Base-by-base conservation (phyloP, 768 basidiomycete species). In the Daedalea quercina region DNA sequence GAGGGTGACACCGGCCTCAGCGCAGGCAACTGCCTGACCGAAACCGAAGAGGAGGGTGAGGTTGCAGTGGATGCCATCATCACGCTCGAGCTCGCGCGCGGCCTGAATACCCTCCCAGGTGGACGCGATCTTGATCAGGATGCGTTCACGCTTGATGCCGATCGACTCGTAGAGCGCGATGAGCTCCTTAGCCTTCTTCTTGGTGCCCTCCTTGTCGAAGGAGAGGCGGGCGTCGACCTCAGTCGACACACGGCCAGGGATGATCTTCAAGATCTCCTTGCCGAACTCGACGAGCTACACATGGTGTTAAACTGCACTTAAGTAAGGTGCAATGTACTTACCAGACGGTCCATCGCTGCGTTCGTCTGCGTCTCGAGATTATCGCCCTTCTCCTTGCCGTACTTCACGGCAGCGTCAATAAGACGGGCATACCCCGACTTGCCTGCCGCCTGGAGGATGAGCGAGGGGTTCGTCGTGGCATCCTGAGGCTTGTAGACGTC, bases 81-180 rank as follows among this genome's bases (percentile, higher is more conserved):
- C 88, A 56, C 79, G 71, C 77, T 99, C 96, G 60, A 99, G 86
- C 71, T 94, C 87, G 57, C 93, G 85, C 34, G 96, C 96, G 54
- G 96, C 96, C 72, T 99, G 95, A 75, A 99, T 99, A 73, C 96
- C 96, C 74, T 98, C 96, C 90, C 92, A 99, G 45, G 94, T 94
- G 37, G 96, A 95, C 26, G 95, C 96, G 67, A 99, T 97, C 79
- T 99, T 99, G 84, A 99, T 97, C 62, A 99, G 78, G 57, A 99
- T 77, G 57, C 96, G 91, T 41, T 98, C 94, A 74, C 89, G 91
- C 68, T 82, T 76, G 75, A 99, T 84, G 58, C 96, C 96, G 58
- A 94, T 68, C n/a, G 89, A 90, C 33, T 94, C 81, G 78, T 99
- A 99, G 55, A 98, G 85, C 34, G 84, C 84, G 62, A 99, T 98